Percentiles rank a stretch among this genome's conserved stretches.
phyloP scores from a whole-genome alignment of 179 eudicot genomes.

The Corrigiola litoralis region DNA sequence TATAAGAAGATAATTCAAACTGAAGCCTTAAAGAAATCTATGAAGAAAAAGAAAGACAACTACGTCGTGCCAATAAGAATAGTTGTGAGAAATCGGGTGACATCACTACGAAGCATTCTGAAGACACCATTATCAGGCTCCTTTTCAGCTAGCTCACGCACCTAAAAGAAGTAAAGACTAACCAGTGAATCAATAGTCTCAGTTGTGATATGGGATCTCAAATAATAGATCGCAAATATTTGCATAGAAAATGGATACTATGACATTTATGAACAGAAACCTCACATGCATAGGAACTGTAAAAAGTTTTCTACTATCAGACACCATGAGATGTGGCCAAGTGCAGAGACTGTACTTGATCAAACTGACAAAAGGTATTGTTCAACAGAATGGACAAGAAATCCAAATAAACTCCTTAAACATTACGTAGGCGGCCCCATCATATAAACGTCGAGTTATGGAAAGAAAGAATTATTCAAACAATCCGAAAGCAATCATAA shows the following conservation, averaged over 20 bases:
- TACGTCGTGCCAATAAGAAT: slow-evolving; percentile 99
- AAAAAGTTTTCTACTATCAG: neutral
- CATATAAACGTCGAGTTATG: neutral
- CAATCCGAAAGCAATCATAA: neutral
- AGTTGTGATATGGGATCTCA: neutral
- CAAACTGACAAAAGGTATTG: no score
- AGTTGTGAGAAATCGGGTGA: slow-evolving; percentile 91
- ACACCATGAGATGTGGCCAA: neutral
- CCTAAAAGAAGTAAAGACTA: slow-evolving; percentile 33
- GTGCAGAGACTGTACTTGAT: no score
- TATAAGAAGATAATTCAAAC: slow-evolving; percentile 22
- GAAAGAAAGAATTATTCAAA: neutral
- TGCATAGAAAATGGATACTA: neutral
- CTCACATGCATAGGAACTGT: neutral
- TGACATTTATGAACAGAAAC: neutral
- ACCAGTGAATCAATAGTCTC: neutral
- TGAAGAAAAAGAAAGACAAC: slow-evolving; percentile 8
- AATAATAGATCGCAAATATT: neutral
- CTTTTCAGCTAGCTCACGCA: slow-evolving; percentile 82
- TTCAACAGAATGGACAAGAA: no score
- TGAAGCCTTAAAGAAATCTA: slow-evolving; percentile 11
- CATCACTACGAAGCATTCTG: slow-evolving; percentile 89
- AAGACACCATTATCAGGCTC: slow-evolving; percentile 90
- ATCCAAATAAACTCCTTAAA: no score
- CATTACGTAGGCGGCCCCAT: neutral